A percentile compares a stretch with the other conserved stretches of the same genome.
Conservation (phyloP, 2,329 filamentous ascomycete genomes). For the Monosporascus sp. region DNA sequence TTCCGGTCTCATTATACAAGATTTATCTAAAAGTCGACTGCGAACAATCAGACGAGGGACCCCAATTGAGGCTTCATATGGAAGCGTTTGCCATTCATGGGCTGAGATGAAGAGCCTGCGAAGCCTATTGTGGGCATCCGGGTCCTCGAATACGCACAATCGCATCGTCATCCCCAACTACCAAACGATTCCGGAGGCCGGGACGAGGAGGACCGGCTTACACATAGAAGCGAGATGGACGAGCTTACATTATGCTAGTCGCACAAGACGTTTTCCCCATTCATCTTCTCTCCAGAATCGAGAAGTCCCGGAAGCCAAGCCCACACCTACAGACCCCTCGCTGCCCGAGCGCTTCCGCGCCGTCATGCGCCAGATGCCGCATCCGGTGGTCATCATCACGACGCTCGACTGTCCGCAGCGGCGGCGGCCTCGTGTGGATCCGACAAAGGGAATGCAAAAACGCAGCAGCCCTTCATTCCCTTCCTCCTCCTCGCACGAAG, state of each 20-base stretch:
- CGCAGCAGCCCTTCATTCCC: neutral
- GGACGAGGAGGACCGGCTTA: no score
- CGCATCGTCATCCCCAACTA: neutral
- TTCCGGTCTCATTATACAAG: no score
- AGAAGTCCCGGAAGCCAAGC: neutral
- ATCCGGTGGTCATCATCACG: slow-evolving; percentile 54
- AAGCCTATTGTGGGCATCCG: slow-evolving; percentile 19
- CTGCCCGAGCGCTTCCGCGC: slow-evolving; percentile 45
- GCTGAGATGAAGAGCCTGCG: slow-evolving; percentile 24
- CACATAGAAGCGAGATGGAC: no score
- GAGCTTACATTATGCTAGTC: neutral
- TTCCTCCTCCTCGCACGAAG: neutral
- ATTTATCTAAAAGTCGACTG: no score
- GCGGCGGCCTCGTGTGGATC: slow-evolving; percentile 3
- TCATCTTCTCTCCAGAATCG: neutral
- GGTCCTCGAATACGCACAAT: slow-evolving; percentile 15
- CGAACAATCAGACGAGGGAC: neutral
- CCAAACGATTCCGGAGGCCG: neutral
- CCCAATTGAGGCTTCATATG: slow-evolving; percentile 6
- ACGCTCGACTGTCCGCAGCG: slow-evolving; percentile 31
- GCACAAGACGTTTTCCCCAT: neutral
- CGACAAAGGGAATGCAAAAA: no score
- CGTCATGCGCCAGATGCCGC: slow-evolving; percentile 49
- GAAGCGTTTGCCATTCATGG: slow-evolving; percentile 17
- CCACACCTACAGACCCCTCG: neutral